These are phyloP conservation scores for Lasiosphaeris hirsuta DNA, from an alignment of 495 filamentous ascomycete genomes.

Conservation along the genomic window DNA sequence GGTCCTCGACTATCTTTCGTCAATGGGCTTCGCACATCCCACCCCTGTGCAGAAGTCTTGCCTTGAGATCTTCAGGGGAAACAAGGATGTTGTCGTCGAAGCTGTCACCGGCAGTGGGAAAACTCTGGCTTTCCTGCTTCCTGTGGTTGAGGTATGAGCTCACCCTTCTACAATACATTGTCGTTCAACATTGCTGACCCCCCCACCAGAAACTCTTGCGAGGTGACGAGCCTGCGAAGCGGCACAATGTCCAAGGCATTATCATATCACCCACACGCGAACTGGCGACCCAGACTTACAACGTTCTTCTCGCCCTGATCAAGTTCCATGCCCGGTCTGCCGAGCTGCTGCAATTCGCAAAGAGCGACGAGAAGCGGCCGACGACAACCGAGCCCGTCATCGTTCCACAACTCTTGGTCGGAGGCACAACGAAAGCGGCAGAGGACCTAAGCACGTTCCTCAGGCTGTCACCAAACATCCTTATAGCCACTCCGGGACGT, in stretches of 20 bases:
- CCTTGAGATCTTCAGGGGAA: slow-evolving; percentile 84
- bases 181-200: not conserved
- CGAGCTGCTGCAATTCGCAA: slow-evolving; percentile 48
- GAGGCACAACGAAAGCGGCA: slow-evolving; percentile 72
- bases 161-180: not conserved
- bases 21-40: slow-evolving; percentile 82
- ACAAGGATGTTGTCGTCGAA: slow-evolving; percentile 97
- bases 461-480: slow-evolving; percentile 73
- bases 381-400: slow-evolving; percentile 55
- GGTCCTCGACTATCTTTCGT: slow-evolving; percentile 77
- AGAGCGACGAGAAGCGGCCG: slow-evolving; percentile 50
- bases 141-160: slow-evolving; percentile 62
- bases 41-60: slow-evolving; percentile 95
- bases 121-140: slow-evolving; percentile 87
- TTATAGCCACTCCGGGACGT: slow-evolving; percentile 86
- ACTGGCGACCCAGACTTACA: slow-evolving; percentile 84
- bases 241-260: slow-evolving; percentile 84
- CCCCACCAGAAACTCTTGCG: slow-evolving; percentile 60
- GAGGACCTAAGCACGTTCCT: slow-evolving; percentile 84
- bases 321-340: slow-evolving; percentile 80
- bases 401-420: slow-evolving; percentile 84
- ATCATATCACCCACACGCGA: slow-evolving; percentile 92
- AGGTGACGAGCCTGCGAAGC: slow-evolving; percentile 68
- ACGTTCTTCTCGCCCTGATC: slow-evolving; percentile 72
- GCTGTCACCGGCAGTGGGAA: slow-evolving; percentile 96